Conservation (phyloP, 1,139 yeast species). For the Lodderomyces theae region DNA sequence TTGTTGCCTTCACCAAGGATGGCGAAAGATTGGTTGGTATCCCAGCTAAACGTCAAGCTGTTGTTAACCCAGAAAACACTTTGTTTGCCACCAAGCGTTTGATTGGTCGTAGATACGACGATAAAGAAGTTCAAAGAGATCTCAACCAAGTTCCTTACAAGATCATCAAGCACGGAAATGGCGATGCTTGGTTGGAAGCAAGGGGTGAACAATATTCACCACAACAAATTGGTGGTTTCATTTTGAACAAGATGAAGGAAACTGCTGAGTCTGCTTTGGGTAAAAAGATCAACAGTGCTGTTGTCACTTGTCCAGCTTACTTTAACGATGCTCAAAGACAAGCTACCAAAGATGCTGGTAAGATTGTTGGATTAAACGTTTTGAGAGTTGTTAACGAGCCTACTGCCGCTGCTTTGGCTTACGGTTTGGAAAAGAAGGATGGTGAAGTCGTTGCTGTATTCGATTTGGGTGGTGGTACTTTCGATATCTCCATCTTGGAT, state of each 20-base stretch:
- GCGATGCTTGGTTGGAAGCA: conserved; percentile 99
- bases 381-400: conserved; percentile 98
- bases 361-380: conserved; percentile 93
- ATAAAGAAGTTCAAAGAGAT: conserved; percentile 94
- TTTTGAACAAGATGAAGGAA: conserved; percentile 94
- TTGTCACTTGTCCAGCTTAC: conserved; percentile 96
- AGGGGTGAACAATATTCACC: conserved; percentile 91
- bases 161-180: conserved; percentile 92
- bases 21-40: conserved; percentile 90
- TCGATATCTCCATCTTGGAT: conserved; percentile 80
- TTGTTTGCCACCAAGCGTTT: conserved; percentile 97
- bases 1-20: conserved; percentile 96
- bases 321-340: conserved; percentile 98
- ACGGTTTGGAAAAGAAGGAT: conserved; percentile 85
- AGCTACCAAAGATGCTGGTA: conserved; percentile 98
- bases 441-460: conserved; percentile 78
- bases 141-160: conserved; percentile 95
- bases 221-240: conserved; percentile 96
- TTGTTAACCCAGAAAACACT: conserved; percentile 97
- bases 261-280: conserved; percentile 92
- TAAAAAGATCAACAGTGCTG: conserved; percentile 81
- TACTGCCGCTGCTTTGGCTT: conserved; percentile 98
- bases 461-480: conserved; percentile 89
- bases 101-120: conserved; percentile 98
- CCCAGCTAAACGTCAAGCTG: conserved; percentile 99